Evolutionary conservation across 1,284 basidiomycete species (phyloP), one percentile per base, ranked within the genome.

Genomic region (Volvariella volvacea): DNA sequence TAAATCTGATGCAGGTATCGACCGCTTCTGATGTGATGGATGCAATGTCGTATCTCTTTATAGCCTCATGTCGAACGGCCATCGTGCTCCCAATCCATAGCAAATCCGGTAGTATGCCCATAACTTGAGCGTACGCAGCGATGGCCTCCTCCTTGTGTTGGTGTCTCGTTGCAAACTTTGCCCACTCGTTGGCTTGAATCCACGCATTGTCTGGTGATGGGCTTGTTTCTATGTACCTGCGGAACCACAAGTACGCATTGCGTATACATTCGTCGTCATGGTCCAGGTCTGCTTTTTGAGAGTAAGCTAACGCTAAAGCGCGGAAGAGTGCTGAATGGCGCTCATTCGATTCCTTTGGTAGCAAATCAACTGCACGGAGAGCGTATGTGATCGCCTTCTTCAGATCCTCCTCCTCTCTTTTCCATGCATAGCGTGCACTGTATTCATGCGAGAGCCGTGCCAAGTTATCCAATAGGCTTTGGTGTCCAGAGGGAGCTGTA

Each of bases 81-180:
- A 52, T 42, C 22, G 44, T 43, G 19, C 41, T 49, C 31, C 49
- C 49, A 12, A 52, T 33, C 49, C 51, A 52, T 15, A 52, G 46
- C 14, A 50, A 41, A 12, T 46, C 43, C 15, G 49, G 51, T 31
- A 50, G 41, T 3, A 48, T 47, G 7, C 39, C 32, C 21, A 49
- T 50, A 12, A 43, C 51, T 19, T 40, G 30, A 8, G 16, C 25
- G 19, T 49, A 52, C 8, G 49, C 51, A n/a, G 42, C 45, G 3
- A 50, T 16, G 9, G 21, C 38, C 6, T 49, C 50, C 12, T 44
- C 43, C 12, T 36, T 32, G 14, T 30, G 22, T n/a, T 28, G 6
- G 12, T 44, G 19, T n/a, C 25, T 17, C 14, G 45, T 46, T 15
- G 47, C 36, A 31, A 52, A 52, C 16, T 17, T 31, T 1, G 48